Evolutionary conservation across 2,329 filamentous ascomycete species (phyloP).

Genomic region (Aspergillus udagawae): DNA sequence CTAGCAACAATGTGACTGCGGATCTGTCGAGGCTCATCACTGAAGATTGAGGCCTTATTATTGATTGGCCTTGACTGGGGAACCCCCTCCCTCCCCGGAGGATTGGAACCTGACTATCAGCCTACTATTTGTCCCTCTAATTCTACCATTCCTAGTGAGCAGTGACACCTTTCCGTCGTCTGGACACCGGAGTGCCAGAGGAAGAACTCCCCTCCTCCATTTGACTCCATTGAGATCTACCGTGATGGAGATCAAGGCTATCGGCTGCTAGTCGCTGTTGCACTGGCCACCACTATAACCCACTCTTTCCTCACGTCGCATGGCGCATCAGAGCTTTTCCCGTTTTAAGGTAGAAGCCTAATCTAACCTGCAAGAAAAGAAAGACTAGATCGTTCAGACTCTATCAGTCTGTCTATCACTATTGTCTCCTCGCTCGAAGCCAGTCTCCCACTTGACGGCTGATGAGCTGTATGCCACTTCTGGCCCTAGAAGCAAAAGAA

Average conservation of each 20-base stretch:
- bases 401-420: not conserved
- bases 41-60: slow-evolving; percentile 14
- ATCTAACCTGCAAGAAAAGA: slow-evolving; percentile 12
- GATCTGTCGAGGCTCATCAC: not conserved
- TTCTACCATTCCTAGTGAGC: slow-evolving; percentile 2
- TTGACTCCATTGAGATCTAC: slow-evolving; percentile 23
- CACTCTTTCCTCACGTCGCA: slow-evolving; percentile 11
- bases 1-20: slow-evolving; percentile 3
- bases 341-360: slow-evolving; percentile 19
- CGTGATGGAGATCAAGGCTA: slow-evolving; percentile 34
- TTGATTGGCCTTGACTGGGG: slow-evolving; percentile 3
- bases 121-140: slow-evolving; percentile 11
- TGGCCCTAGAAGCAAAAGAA: not conserved
- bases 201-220: slow-evolving; percentile 4
- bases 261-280: slow-evolving; percentile 30
- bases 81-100: slow-evolving; percentile 11
- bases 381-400: not conserved
- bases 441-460: not conserved
- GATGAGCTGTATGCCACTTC: not conserved
- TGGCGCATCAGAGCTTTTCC: slow-evolving; percentile 11
- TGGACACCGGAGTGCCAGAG: slow-evolving; percentile 3
- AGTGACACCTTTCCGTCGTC: slow-evolving; percentile 1
- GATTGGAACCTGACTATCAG: slow-evolving; percentile 11
- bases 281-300: slow-evolving; percentile 28
- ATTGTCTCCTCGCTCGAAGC: not conserved